Evolutionary conservation across 805 yeast genomes (phyloP).

Genomic region (Kodamaea jinghongensis): DNA sequence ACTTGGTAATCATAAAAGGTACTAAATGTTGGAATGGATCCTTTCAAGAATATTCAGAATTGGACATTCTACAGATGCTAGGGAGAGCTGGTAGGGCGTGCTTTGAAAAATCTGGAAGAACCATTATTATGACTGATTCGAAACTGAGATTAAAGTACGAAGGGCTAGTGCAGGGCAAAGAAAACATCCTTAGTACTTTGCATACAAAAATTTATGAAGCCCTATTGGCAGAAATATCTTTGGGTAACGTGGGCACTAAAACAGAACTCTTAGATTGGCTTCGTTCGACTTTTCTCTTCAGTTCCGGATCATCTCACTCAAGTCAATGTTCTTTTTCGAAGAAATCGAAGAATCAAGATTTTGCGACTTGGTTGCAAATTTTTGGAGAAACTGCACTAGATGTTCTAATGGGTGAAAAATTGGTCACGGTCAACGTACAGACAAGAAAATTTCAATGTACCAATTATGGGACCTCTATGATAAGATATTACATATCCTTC

Average conservation of each 20-base stretch:
- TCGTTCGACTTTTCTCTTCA: slow-evolving; percentile 44
- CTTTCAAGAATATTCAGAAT: slow-evolving; percentile 50
- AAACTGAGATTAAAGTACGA: slow-evolving; percentile 37
- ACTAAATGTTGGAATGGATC: slow-evolving; percentile 57
- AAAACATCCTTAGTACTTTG: slow-evolving; percentile 45
- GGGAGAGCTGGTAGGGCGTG: slow-evolving; percentile 67
- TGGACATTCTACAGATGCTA: slow-evolving; percentile 44
- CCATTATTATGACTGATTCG: slow-evolving; percentile 46
- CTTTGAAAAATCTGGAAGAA: slow-evolving; percentile 50
- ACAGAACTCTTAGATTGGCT: slow-evolving; percentile 47
- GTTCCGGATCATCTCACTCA: slow-evolving; percentile 19
- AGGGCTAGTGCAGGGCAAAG: slow-evolving; percentile 25
- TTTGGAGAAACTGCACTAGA: slow-evolving; percentile 24
- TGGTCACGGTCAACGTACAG: too few relatives aligned
- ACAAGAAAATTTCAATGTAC: slow-evolving; percentile 36
- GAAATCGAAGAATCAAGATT: not conserved
- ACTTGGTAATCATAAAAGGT: slow-evolving; percentile 58
- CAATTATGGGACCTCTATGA: slow-evolving; percentile 47
- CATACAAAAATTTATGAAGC: slow-evolving; percentile 11
- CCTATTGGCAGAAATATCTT: slow-evolving; percentile 15
- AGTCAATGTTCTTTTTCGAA: slow-evolving; percentile 24
- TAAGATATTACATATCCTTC: slow-evolving; percentile 45
- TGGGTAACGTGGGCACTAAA: slow-evolving; percentile 36
- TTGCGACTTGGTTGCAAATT: slow-evolving; percentile 5
- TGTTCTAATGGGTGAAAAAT: too few relatives aligned